Percentiles rank a stretch among this genome's conserved stretches.
Conservation (phyloP, 2,329 filamentous ascomycete genomes). For the Fusarium mundagurra region DNA sequence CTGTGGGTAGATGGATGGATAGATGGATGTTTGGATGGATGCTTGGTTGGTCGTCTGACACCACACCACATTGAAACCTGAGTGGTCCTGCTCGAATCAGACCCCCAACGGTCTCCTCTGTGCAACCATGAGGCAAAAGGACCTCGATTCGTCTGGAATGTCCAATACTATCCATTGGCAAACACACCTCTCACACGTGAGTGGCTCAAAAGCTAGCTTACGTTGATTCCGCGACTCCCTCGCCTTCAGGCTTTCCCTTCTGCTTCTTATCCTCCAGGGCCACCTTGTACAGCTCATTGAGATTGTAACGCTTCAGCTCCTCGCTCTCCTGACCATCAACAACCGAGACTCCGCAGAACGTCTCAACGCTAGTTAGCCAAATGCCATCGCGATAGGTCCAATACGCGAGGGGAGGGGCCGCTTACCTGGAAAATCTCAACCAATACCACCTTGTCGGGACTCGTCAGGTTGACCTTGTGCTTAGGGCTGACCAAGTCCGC, state of each 20-base stretch:
- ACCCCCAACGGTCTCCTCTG: conserved; percentile 2
- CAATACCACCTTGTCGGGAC: conserved; percentile 81
- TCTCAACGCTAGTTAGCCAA: conserved; percentile 58
- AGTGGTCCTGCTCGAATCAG: neutral
- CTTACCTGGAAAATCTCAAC: conserved; percentile 83
- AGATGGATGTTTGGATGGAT: neutral
- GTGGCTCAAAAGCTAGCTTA: conserved; percentile 21
- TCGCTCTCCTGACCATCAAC: conserved; percentile 77
- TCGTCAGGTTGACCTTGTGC: conserved; percentile 81
- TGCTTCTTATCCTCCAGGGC: conserved; percentile 26
- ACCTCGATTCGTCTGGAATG: conserved; percentile 9
- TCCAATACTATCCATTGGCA: conserved; percentile 8
- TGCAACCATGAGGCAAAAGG: conserved; percentile 7
- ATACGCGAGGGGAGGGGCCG: conserved; percentile 23
- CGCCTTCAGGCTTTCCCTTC: conserved; percentile 25
- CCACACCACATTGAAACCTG: neutral
- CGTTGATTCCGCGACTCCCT: conserved; percentile 30
- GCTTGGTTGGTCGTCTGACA: neutral
- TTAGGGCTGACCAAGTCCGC: conserved; percentile 71
- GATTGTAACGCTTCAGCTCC: conserved; percentile 78
- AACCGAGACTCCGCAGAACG: conserved; percentile 81
- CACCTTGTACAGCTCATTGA: conserved; percentile 74
- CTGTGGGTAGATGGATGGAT: neutral
- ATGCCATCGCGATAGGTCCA: conserved; percentile 29
- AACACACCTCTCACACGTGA: conserved; percentile 10